Percentiles rank a stretch among this genome's conserved stretches.
Evolutionary conservation across 768 basidiomycete genomes (phyloP).

Genomic region (Phaffia australis): DNA sequence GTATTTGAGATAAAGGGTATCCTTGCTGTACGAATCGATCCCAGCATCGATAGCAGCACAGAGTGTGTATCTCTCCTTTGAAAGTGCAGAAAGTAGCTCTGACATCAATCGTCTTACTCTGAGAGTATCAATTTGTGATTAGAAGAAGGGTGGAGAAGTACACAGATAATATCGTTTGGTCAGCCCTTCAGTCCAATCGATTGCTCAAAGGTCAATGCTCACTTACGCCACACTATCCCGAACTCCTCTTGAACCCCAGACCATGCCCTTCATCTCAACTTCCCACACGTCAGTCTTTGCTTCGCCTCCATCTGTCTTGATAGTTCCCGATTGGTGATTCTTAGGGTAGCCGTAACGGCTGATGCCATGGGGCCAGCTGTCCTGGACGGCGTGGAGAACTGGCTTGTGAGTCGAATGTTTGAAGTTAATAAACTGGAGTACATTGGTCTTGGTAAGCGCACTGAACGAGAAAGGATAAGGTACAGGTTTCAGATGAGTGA

Average conservation of each 20-base stretch:
- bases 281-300: conserved; percentile 22
- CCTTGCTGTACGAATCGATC: conserved; percentile 9
- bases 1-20: conserved; percentile 19
- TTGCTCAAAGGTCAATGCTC: not conserved
- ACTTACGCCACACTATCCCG: conserved; percentile 14
- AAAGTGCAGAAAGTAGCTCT: conserved; percentile 4
- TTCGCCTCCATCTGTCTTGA: conserved; percentile 6
- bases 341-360: conserved; percentile 10
- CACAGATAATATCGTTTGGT: no score
- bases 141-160: not conserved
- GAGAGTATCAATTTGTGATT: not conserved
- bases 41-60: conserved; percentile 17
- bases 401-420: conserved; percentile 5
- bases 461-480: not conserved
- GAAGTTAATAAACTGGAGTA: conserved; percentile 26
- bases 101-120: conserved; percentile 14
- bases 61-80: not conserved
- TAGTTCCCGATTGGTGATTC: not conserved
- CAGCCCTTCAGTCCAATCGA: not conserved
- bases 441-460: conserved; percentile 14
- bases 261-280: conserved; percentile 12
- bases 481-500: no score
- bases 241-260: conserved; percentile 17
- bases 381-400: conserved; percentile 17
- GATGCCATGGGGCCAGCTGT: conserved; percentile 19